Evolutionary conservation across 306 rosid species (phyloP).

Genomic region (Cajanus cajan): DNA sequence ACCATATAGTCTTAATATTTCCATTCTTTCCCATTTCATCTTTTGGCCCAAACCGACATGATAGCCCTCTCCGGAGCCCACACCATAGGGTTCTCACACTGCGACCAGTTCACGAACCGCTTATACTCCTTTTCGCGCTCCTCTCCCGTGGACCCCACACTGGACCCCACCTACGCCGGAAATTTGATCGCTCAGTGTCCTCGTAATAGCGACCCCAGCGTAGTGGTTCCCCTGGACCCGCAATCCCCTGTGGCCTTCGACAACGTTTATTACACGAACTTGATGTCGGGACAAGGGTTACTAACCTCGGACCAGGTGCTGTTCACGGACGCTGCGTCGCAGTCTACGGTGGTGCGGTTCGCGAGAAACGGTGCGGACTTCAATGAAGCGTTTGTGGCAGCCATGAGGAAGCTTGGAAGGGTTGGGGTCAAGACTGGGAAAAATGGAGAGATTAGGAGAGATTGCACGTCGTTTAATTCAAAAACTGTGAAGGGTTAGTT

Average conservation of each 20-base stretch:
- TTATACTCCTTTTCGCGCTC: conserved; percentile 41
- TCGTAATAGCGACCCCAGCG: conserved; percentile 28
- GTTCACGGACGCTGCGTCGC: conserved; percentile 40
- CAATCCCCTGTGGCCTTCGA: conserved; percentile 51
- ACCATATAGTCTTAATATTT: too few species aligned
- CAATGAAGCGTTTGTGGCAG: too few species aligned
- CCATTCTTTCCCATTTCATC: too few species aligned
- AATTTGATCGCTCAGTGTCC: conserved; percentile 49
- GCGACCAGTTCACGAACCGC: conserved; percentile 52
- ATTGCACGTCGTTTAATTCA: too few species aligned
- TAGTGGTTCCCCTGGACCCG: conserved; percentile 52
- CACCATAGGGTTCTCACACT: conserved; percentile 72
- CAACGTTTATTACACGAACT: conserved; percentile 53
- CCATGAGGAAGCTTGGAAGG: too few species aligned
- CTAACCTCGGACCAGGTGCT: conserved; percentile 62
- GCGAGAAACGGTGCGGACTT: conserved; percentile 48
- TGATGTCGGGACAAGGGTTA: conserved; percentile 53
- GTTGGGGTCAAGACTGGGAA: too few species aligned
- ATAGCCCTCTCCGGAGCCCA: conserved; percentile 90
- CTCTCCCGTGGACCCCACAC: conserved; percentile 48
- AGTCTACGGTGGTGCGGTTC: conserved; percentile 48
- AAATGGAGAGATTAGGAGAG: too few species aligned
- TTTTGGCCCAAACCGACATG: conserved; percentile 67
- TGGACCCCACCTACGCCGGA: conserved; percentile 48
- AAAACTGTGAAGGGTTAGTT: too few species aligned